Percentiles rank a stretch among this genome's conserved stretches.
Evolutionary conservation across 768 basidiomycete genomes (phyloP).

Genomic region (Leucosporidium creatinivorum): DNA sequence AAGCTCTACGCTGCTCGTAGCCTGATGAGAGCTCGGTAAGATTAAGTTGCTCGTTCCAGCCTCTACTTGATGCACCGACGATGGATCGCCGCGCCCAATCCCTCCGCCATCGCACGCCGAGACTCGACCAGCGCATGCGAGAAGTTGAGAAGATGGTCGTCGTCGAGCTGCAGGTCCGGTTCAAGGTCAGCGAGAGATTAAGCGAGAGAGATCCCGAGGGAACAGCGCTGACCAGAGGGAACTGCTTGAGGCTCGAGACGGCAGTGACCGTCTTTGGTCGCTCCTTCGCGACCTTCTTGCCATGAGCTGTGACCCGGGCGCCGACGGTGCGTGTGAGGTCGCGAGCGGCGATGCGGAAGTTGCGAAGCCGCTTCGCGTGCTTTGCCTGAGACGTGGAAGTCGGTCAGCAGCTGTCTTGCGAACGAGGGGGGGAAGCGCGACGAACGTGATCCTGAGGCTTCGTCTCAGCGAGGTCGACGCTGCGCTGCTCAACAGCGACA

Average conservation of each 20-base stretch:
- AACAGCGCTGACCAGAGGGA: conserved; percentile 8
- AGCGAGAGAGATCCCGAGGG: not conserved
- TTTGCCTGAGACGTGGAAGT: conserved; percentile 1
- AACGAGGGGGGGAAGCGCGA: not conserved
- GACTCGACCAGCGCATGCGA: conserved; percentile 26
- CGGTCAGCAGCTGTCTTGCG: not conserved
- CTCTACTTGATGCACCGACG: conserved; percentile 19
- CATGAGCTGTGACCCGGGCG: conserved; percentile 18
- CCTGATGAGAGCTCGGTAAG: too few species aligned
- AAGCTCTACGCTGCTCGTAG: too few species aligned
- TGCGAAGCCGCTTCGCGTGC: conserved; percentile 23
- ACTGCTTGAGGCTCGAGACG: not conserved
- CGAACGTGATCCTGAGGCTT: conserved; percentile 24
- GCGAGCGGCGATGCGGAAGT: conserved; percentile 19
- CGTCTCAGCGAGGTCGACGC: conserved; percentile 4
- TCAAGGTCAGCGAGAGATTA: not conserved
- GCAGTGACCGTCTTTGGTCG: conserved; percentile 15
- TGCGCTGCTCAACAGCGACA: conserved; percentile 39
- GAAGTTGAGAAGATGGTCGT: conserved; percentile 17
- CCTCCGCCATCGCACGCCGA: conserved; percentile 10
- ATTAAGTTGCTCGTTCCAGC: not conserved
- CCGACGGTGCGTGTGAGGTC: conserved; percentile 18
- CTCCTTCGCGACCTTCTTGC: conserved; percentile 30
- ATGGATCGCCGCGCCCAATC: conserved; percentile 18
- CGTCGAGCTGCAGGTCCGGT: conserved; percentile 13